Percentiles rank a stretch among this genome's conserved stretches.
Conservation (phyloP, 495 filamentous ascomycete species). For the Tuber magnatum region DNA sequence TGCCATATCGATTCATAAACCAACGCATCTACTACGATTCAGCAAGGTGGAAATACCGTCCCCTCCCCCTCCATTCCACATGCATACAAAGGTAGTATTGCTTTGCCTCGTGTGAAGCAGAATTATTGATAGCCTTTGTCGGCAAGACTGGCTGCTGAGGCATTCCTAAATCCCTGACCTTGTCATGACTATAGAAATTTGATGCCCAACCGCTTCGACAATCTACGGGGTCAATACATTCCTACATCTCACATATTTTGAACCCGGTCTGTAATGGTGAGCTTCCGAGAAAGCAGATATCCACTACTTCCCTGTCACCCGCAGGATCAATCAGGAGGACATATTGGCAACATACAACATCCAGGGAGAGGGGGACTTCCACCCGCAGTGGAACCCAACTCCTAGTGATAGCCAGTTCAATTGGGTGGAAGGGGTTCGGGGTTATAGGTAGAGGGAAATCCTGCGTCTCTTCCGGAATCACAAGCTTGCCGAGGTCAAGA, state of each 20-base stretch:
- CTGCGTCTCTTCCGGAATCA: constrained; percentile 42
- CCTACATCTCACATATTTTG: constrained; percentile 47
- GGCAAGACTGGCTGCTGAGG: constrained; percentile 43
- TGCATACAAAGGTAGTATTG: constrained; percentile 51
- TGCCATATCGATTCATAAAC: background rate
- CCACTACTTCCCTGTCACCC: constrained; percentile 40
- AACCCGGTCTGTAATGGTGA: constrained; percentile 49
- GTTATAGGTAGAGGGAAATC: constrained; percentile 44
- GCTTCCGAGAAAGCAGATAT: constrained; percentile 44
- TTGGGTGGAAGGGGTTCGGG: constrained; percentile 43
- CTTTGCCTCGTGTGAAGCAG: constrained; percentile 45
- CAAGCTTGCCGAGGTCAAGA: constrained; percentile 42
- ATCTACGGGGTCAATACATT: constrained; percentile 44
- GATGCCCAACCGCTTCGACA: constrained; percentile 46
- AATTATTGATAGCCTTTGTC: constrained; percentile 45
- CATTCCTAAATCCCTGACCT: constrained; percentile 31
- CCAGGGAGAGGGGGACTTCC: constrained; percentile 50
- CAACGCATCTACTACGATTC: background rate
- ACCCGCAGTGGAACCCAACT: constrained; percentile 41
- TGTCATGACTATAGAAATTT: constrained; percentile 46
- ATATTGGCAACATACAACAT: constrained; percentile 47
- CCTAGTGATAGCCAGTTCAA: constrained; percentile 41
- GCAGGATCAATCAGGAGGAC: constrained; percentile 43
- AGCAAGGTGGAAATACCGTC: background rate
- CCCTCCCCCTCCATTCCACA: too few species aligned